Base-by-base conservation (phyloP, 805 yeast genomes). In the Sungouiozyma intestinalis region DNA sequence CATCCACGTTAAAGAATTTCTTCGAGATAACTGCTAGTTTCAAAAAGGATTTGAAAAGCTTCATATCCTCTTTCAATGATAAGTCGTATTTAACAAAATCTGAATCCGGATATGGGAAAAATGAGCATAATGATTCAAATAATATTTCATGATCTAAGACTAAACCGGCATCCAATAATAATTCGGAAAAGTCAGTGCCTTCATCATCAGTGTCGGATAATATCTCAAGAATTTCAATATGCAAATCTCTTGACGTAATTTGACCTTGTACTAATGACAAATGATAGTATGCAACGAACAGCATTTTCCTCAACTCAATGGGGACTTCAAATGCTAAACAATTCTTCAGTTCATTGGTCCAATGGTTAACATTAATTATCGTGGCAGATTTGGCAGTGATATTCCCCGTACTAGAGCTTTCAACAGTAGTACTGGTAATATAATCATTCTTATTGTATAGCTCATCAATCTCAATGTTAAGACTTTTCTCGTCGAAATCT, bases 291-390 rank as follows among this genome's bases (percentile, higher is more conserved):
- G 85, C 83, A 42, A 68, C 67, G 1, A 85, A 77, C 35, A 90
- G 67, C 1, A 74, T 65, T 17, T 77, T 69, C 41, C 87, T 72
- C 38, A 79, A 61, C 1, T 68, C 49, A 11, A 85, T 51, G 0
- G 98, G 97, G 65, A 90, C 71, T 40, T 81, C 82, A 52, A 82
- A 77, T 51, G 74, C 74, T 41, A 86, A 59, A 74, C 95, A 81
- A 34, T 81, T 79, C 40, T 76, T 73, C 47, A 90, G 69, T 58
- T 87, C 97, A 41, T 81, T 79, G 0, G 96, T 81, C 95, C 96
- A 88, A 45, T 81, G 84, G 41, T 80, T 72, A 6, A 86, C 81
- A 36, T 79, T 73, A 5, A 83, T 77, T 5, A 85, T 80, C 0
- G 92, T 76, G 0, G 92, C 82, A 1, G 85, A 76, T 49, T 73